These are phyloP conservation scores for Phialocephala subalpina DNA, from an alignment of 2,329 filamentous ascomycete genomes.

Conservation along the genomic window DNA sequence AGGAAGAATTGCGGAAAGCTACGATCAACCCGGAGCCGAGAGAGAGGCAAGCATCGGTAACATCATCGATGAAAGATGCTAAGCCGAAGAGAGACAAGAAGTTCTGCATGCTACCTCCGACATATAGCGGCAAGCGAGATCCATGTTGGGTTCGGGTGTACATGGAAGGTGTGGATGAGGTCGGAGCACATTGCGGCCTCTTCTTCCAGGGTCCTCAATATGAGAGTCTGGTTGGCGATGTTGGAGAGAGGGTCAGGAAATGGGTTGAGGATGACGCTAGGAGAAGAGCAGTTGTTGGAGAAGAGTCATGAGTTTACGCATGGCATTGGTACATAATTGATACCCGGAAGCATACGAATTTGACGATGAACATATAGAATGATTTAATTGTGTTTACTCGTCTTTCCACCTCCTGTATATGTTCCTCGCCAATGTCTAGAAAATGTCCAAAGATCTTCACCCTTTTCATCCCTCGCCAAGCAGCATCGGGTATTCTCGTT, in stretches of 20 bases:
- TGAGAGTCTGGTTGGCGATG: constrained; percentile 78
- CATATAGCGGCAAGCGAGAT: constrained; percentile 64
- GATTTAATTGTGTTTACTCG: not conserved
- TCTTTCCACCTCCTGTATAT: not conserved
- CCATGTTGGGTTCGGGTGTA: constrained; percentile 79
- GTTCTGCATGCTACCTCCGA: constrained; percentile 78
- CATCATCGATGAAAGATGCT: constrained; percentile 28
- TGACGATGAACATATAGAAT: not conserved
- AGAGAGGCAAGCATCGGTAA: constrained; percentile 26
- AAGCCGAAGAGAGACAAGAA: constrained; percentile 56
- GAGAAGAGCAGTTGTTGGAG: constrained; percentile 35
- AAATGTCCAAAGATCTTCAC: no score
- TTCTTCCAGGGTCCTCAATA: constrained; percentile 80
- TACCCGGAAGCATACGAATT: not conserved
- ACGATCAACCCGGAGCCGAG: constrained; percentile 31
- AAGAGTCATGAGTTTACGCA: not conserved
- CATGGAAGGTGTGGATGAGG: constrained; percentile 86
- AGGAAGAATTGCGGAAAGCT: constrained; percentile 37
- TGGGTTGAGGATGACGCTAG: constrained; percentile 73
- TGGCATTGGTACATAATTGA: not conserved
- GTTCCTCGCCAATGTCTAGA: not conserved
- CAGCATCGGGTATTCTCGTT: not conserved
- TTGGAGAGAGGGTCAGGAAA: constrained; percentile 68
- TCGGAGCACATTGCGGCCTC: constrained; percentile 83
- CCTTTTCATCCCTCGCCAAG: no score